Base-by-base conservation (phyloP, 495 filamentous ascomycete genomes). In the Choiromyces venosus region DNA sequence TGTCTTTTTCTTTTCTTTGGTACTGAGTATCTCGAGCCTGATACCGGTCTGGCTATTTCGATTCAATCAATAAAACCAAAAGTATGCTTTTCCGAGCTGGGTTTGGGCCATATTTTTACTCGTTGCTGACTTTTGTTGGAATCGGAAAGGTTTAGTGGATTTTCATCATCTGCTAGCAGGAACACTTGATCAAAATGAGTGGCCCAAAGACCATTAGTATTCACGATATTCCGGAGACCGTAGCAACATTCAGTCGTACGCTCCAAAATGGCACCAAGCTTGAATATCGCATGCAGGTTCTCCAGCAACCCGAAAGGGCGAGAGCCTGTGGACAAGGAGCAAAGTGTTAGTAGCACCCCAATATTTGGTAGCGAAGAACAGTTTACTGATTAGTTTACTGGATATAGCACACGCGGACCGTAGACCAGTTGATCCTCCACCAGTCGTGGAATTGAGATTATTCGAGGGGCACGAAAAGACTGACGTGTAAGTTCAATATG, bases 301-400 rank as follows among this genome's bases (percentile, higher is more conserved):
- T 97, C 80, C 95, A 99, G 83, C 93, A 98, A 80, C 95, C 95
- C 1, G 90, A 96, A 83, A 91, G 94, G 73, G 95, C 95, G n/a
- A 87, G 95, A 86, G 95, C 95, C 37, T 99, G 95, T 82, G 95
- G 95, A 79, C 91, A 93, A 44, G 95, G 95, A 64, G 93, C 94
- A 33, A 97, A 97, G 83, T 96, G 93, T 96, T 86, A 81, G 93
- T 83, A 81, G 93, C 83, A 36, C 61, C 46, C 16, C n/a, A 29
- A 33, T 61, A 25, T 61, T 10, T 29, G 10, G n/a, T 2, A 56
- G 40, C 46, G 56, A 42, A 35, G 14, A 10, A n/a, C 2, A n/a
- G 8, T 25, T 29, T 42, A 33, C 52, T 61, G 52, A 61, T 61
- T 25, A 16, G 25, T 61, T 29, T 29, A 78, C 66, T 36, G 66